Evolutionary conservation across 1,139 yeast genomes (phyloP), one percentile per base, ranked within the genome.

Genomic region (Debaryomycetaceae sp.): DNA sequence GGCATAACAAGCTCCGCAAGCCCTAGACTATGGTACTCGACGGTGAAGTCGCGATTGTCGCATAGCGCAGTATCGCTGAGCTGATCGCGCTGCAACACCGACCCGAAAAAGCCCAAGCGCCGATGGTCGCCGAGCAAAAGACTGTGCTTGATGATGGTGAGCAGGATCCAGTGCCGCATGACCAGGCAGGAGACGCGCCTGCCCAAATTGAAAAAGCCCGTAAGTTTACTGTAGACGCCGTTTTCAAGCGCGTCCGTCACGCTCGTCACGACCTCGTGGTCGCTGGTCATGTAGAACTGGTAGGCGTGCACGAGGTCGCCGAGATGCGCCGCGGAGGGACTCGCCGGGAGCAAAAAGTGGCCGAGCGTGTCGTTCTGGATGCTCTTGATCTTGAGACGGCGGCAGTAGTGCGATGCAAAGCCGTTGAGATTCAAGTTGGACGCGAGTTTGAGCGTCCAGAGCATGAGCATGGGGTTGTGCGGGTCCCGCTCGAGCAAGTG

Each of bases 301-400:
- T 45, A 62, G 13, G 58, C 48, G 15, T 51, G 44, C 12, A 59
- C 43, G 26, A 60, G 44, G 18, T 43, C 40, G 16, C 47, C 45
- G 25, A 60, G 40, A 25, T 45, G 50, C 10, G 38, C 37, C 28
- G 45, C 47, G 1, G 54, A 41, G 1, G 67, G 64, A 13, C 35
- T 39, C 12, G 45, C 40, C 1, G 74, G 62, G 5, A 62, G 47
- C 11, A 81, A 46, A 35, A 66, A 61, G 37, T 79, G 77, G 12
- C 77, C 68, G 31, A 86, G 52, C 0, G 90, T 73, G 45, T 90
- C 97, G 37, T 70, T 63, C 51, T 90, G 98, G 10, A 86, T 55
- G 58, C 78, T 78, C 44, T 80, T 82, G 37, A 86, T 70, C 27
- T 74, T 71, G 30, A 90, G 55, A 0, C 59, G 43, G 5, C 69